Evolutionary conservation across 306 rosid species (phyloP).

Genomic region (Cucumis cinereus): DNA sequence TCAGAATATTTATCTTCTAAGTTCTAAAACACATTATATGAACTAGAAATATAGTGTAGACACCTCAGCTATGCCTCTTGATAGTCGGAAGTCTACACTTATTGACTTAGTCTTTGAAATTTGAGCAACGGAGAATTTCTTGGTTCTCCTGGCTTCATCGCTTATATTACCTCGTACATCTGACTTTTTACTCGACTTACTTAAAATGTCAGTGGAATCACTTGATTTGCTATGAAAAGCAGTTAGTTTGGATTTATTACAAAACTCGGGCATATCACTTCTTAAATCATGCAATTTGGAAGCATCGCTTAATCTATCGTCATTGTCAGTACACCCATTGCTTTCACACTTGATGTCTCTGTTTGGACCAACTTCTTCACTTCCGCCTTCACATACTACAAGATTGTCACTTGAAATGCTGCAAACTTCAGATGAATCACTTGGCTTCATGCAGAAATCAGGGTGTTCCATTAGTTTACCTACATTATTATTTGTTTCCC

Average conservation of each 20-base stretch:
- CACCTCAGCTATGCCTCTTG: conserved; percentile 97
- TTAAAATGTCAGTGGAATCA: conserved; percentile 31
- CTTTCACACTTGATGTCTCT: conserved; percentile 28
- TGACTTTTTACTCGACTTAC: conserved; percentile 33
- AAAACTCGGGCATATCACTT: conserved; percentile 41
- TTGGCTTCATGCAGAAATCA: conserved; percentile 22
- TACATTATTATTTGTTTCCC: conserved; percentile 19
- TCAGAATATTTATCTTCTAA: background rate
- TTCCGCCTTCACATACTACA: conserved; percentile 23
- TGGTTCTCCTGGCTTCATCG: conserved; percentile 51
- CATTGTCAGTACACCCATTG: conserved; percentile 42
- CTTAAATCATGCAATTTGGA: conserved; percentile 51
- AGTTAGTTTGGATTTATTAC: conserved; percentile 34
- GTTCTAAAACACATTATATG: background rate
- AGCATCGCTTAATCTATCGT: conserved; percentile 32
- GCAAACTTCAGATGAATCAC: conserved; percentile 34
- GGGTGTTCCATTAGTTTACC: conserved; percentile 20
- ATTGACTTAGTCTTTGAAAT: conserved; percentile 72
- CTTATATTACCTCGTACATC: conserved; percentile 23
- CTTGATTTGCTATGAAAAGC: conserved; percentile 29
- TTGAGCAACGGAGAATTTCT: conserved; percentile 64
- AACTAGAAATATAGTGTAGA: conserved; percentile 8
- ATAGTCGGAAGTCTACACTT: conserved; percentile 86
- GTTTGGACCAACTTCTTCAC: conserved; percentile 26
- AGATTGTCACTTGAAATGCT: conserved; percentile 26